phyloP scores from a whole-genome alignment of 2,329 filamentous ascomycete species.

The Colletotrichum spaethianum region DNA sequence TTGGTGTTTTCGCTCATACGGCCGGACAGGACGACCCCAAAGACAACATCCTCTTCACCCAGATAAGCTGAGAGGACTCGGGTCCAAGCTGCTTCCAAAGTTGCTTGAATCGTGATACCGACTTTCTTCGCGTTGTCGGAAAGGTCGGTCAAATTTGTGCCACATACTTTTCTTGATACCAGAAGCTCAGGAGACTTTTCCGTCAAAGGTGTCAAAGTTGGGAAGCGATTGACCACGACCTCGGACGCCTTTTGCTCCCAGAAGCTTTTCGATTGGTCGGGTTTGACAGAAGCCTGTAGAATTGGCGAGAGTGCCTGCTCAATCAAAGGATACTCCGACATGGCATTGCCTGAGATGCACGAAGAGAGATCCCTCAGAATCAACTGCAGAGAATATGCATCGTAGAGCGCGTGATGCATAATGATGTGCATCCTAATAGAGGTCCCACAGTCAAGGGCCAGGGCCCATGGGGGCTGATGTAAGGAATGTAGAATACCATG shows the following conservation, averaged over 20 bases:
- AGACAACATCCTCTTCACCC: slow-evolving; percentile 81
- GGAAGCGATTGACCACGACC: slow-evolving; percentile 78
- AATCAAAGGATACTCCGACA: slow-evolving; percentile 44
- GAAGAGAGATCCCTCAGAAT: slow-evolving; percentile 73
- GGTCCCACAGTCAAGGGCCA: slow-evolving; percentile 61
- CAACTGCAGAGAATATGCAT: slow-evolving; percentile 79
- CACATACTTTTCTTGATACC: background rate
- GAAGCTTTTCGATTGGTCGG: slow-evolving; percentile 62
- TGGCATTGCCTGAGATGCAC: slow-evolving; percentile 45
- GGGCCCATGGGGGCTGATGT: slow-evolving; percentile 73
- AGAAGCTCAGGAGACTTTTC: slow-evolving; percentile 43
- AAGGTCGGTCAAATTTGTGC: slow-evolving; percentile 60
- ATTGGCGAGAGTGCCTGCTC: slow-evolving; percentile 58
- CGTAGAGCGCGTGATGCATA: slow-evolving; percentile 88
- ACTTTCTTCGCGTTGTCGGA: slow-evolving; percentile 67
- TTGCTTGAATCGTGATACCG: slow-evolving; percentile 82
- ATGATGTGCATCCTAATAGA: slow-evolving; percentile 58
- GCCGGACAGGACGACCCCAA: slow-evolving; percentile 86
- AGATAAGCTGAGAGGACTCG: slow-evolving; percentile 81
- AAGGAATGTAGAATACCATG: slow-evolving; percentile 58
- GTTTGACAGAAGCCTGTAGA: slow-evolving; percentile 50
- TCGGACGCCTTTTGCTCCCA: slow-evolving; percentile 73
- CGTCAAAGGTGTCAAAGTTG: slow-evolving; percentile 77
- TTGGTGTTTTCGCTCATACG: slow-evolving; percentile 73
- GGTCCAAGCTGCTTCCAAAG: slow-evolving; percentile 84